Base-by-base conservation (phyloP, 2,329 filamentous ascomycete species). In the Metarhizium humberi region DNA sequence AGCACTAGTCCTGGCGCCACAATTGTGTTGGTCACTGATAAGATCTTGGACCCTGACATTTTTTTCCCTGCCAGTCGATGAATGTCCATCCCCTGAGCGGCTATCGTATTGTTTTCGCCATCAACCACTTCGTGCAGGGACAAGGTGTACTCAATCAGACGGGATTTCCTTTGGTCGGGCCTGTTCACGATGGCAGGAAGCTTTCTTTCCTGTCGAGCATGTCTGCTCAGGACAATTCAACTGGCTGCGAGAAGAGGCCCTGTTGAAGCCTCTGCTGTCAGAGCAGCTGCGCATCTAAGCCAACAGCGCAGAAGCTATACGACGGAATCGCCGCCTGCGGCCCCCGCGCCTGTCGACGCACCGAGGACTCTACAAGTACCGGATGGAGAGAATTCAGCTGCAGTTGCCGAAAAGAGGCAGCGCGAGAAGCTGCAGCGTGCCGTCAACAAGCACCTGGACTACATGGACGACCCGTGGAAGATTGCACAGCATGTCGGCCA, bases 381-480 rank as follows among this genome's bases (percentile, higher is more conserved):
- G 13, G 55, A 57, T 3, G 38, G 54, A 6, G 61, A 59, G 14
- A 53, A 56, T 4, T 40, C 49, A 3, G 54, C 18, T 1, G 40
- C 49, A 3, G 54, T 29, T 1, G 40, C 58, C 50, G 52, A 58
- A 25, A 64, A 59, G 54, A 66, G 60, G 56, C 56, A 55, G 51
- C 58, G 32, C 18, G 61, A 68, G 48, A 63, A 61, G 61, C 59
- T 73, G 14, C 65, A 73, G 55, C 68, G 70, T 53, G 69, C 66
- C 16, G 73, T 75, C 50, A 73, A 74, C 42, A 79, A 77, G 63
- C 83, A 90, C 61, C 66, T 91, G 53, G 67, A 78, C 50, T 82
- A 80, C 69, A 68, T 90, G 56, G 70, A 77, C 18, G 91, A 96
- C 66, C 88, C 88, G 1, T 76, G 86, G 59, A 84, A 86, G 62